Base-by-base conservation (phyloP, 768 basidiomycete species). In the Amanita inopinata region DNA sequence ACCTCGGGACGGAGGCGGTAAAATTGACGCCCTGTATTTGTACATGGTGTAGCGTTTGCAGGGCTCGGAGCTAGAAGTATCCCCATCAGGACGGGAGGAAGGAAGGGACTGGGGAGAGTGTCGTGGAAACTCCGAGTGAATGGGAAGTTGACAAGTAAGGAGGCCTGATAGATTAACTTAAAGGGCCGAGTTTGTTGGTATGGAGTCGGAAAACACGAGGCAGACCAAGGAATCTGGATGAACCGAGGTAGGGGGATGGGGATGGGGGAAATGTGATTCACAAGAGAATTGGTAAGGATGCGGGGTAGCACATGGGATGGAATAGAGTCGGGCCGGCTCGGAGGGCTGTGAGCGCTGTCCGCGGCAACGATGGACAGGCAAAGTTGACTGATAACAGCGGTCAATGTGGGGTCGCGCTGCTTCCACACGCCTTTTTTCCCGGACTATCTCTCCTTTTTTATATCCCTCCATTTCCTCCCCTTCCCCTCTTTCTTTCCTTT, bases 321-420 rank as follows among this genome's bases (percentile, higher is more conserved):
- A 33, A 14, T 38, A 22, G 14, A 14, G 25, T 43, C 41, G 41
- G 40, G 38, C 41, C 40, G 38, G 43, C 35, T 40, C 46, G 46
- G 46, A 28, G 43, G 39, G 31, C 12, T 23, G 30, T 31, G 30
- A 33, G 38, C 43, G 31, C 35, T 22, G 33, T 20, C 18, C 18
- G 35, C 35, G 35, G 35, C 35, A 17, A 20, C 35, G 12, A 37
- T 6, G 5, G 15, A 28, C 7, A n/a, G n/a, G 27, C 7, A n/a
- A 28, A n/a, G 27, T 28, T 7, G 33, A 10, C 15, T 34, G 33
- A 34, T 34, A 34, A 34, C 35, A n/a, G 18, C 20, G 6, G 18
- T 19, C 7, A 22, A 5, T 11, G 18, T 8, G 18, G 10, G 15
- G 11, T 6, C 4, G 11, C 20, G 18, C 18, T 37, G 15, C 11